phyloP scores from a whole-genome alignment of 2,329 filamentous ascomycete genomes.

The Coccinonectria pachysandricola region DNA sequence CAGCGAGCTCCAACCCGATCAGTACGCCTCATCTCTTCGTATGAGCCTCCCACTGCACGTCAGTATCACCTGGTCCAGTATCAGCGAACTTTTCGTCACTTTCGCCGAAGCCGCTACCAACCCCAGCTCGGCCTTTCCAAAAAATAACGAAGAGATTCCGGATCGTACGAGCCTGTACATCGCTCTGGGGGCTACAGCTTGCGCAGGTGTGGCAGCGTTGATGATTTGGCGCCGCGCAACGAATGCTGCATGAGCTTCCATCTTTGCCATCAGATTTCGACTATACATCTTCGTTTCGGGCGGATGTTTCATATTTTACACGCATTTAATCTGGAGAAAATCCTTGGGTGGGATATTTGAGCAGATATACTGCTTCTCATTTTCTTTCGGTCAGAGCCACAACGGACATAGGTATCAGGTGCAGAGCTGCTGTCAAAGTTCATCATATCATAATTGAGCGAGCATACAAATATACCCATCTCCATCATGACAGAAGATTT shows the following conservation, averaged over 20 bases:
- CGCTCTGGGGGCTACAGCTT: conserved; percentile 63
- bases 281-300: too few relatives aligned
- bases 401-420: too few relatives aligned
- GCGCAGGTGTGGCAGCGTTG: conserved; percentile 50
- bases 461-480: too few relatives aligned
- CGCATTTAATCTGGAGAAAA: too few relatives aligned
- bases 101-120: conserved; percentile 88
- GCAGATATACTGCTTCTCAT: too few relatives aligned
- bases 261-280: too few relatives aligned
- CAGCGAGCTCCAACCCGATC: conserved; percentile 80
- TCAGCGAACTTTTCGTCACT: conserved; percentile 85
- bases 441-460: too few relatives aligned
- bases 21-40: conserved; percentile 73
- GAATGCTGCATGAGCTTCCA: conserved; percentile 32
- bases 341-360: too few relatives aligned
- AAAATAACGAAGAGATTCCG: conserved; percentile 73
- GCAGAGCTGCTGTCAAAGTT: too few relatives aligned
- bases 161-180: conserved; percentile 82
- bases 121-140: conserved; percentile 80
- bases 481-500: too few relatives aligned
- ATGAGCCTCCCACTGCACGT: conserved; percentile 92
- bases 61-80: conserved; percentile 87
- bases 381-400: too few relatives aligned
- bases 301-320: too few relatives aligned
- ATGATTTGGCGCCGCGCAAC: conserved; percentile 56